Conservation (phyloP, 2,329 filamentous ascomycete genomes). For the Pleomassaria siparia region DNA sequence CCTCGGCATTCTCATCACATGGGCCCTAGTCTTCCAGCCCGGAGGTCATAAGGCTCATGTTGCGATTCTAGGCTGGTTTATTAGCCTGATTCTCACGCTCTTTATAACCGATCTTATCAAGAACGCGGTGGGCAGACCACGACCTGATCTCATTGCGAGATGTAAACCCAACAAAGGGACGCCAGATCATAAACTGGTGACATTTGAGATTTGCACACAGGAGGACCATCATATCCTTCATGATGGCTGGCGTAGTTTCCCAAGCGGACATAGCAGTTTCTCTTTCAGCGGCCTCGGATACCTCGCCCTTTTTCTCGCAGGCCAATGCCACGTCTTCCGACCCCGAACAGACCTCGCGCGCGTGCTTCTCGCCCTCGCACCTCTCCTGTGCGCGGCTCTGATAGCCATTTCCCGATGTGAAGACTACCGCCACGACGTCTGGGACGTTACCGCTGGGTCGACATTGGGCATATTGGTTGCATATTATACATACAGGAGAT, state of each 20-base stretch:
- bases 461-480: conserved; percentile 57
- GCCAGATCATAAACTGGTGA: conserved; percentile 57
- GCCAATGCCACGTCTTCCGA: conserved; percentile 62
- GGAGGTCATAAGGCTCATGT: conserved; percentile 80
- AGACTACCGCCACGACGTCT: conserved; percentile 66
- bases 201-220: conserved; percentile 72
- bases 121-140: conserved; percentile 78
- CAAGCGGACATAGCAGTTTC: conserved; percentile 77
- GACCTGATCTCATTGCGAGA: conserved; percentile 84
- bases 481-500: conserved; percentile 61
- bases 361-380: conserved; percentile 57
- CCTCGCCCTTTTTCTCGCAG: conserved; percentile 68
- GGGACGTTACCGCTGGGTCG: conserved; percentile 60
- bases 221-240: conserved; percentile 68
- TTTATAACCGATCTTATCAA: conserved; percentile 88
- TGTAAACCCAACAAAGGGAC: conserved; percentile 71
- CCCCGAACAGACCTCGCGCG: conserved; percentile 59
- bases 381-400: conserved; percentile 59
- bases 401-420: conserved; percentile 64
- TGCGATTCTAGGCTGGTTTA: conserved; percentile 76
- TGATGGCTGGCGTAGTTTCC: conserved; percentile 83
- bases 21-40: conserved; percentile 64
- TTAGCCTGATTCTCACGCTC: conserved; percentile 70
- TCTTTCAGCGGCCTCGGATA: conserved; percentile 79
- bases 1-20: conserved; percentile 64